Conservation (phyloP, 495 filamentous ascomycete genomes). For the Amorphotheca resinae region DNA sequence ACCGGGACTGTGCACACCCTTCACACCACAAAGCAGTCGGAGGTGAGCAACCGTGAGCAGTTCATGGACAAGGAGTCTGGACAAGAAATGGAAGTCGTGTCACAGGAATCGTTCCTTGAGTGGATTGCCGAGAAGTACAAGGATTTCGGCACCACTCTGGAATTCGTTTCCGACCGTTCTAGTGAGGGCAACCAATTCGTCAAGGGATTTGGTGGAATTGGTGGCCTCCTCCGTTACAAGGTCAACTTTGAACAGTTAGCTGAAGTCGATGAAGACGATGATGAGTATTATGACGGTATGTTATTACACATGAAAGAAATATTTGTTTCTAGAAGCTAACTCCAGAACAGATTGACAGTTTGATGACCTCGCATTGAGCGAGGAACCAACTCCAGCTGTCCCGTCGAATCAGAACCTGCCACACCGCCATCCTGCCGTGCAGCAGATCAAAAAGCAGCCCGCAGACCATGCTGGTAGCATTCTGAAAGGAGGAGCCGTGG, state of each 20-base stretch:
- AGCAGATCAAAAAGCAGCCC: conserved; percentile 27
- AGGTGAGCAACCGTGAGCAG: conserved; percentile 56
- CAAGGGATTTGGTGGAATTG: conserved; percentile 97
- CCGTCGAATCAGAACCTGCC: conserved; percentile 30
- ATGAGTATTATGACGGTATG: conserved; percentile 94
- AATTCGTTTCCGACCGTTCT: conserved; percentile 94
- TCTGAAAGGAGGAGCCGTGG: conserved; percentile 8
- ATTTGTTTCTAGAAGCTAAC: conserved; percentile 19
- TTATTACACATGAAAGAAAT: conserved; percentile 10
- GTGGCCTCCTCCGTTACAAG: conserved; percentile 95
- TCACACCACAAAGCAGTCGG: conserved; percentile 81
- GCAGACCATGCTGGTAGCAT: conserved; percentile 25
- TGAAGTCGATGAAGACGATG: conserved; percentile 90
- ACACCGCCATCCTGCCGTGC: conserved; percentile 27
- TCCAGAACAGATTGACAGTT: conserved; percentile 72
- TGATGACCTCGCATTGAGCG: conserved; percentile 77
- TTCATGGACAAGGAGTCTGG: conserved; percentile 94
- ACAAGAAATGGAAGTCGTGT: conserved; percentile 86
- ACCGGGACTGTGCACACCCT: conserved; percentile 58
- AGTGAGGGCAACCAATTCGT: conserved; percentile 99
- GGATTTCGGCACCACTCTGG: conserved; percentile 90
- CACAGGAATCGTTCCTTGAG: conserved; percentile 84
- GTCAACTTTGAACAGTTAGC: conserved; percentile 99
- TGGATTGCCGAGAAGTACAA: conserved; percentile 98
- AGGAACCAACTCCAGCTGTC: conserved; percentile 71